Percentiles rank a stretch among this genome's conserved stretches.
Evolutionary conservation across 2,329 filamentous ascomycete species (phyloP).

Genomic region (Mycosphaerella arachidis): DNA sequence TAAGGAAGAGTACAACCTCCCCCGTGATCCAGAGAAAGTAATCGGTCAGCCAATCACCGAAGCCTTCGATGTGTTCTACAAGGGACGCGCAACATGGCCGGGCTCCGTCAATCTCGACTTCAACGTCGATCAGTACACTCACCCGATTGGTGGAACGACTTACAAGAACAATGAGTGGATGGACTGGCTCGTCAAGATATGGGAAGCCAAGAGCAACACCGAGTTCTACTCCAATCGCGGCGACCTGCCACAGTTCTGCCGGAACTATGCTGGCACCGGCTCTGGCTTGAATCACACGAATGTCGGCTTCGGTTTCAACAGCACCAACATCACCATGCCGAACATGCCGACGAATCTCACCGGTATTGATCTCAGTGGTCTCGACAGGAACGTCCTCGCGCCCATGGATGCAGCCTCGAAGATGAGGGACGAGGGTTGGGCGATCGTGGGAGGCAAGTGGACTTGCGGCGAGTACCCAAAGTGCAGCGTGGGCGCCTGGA

Average conservation of each 20-base stretch:
- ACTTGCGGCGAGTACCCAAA: neutral
- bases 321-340: neutral
- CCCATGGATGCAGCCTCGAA: neutral
- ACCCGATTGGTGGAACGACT: neutral
- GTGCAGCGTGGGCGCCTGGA: neutral
- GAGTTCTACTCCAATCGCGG: neutral
- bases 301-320: neutral
- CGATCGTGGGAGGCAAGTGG: neutral
- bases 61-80: neutral
- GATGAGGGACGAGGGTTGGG: neutral
- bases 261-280: neutral
- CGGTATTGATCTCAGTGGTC: neutral
- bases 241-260: neutral
- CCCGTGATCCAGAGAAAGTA: neutral
- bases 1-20: neutral
- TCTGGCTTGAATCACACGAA: neutral
- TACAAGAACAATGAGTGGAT: neutral
- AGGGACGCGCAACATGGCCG: no score
- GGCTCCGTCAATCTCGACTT: neutral
- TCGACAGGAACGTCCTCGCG: neutral
- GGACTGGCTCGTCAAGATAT: neutral
- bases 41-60: neutral
- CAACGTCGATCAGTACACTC: neutral
- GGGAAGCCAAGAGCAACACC: neutral
- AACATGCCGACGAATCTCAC: neutral